Evolutionary conservation across 2,329 filamentous ascomycete species (phyloP).

Genomic region (Colletotrichum sp.): DNA sequence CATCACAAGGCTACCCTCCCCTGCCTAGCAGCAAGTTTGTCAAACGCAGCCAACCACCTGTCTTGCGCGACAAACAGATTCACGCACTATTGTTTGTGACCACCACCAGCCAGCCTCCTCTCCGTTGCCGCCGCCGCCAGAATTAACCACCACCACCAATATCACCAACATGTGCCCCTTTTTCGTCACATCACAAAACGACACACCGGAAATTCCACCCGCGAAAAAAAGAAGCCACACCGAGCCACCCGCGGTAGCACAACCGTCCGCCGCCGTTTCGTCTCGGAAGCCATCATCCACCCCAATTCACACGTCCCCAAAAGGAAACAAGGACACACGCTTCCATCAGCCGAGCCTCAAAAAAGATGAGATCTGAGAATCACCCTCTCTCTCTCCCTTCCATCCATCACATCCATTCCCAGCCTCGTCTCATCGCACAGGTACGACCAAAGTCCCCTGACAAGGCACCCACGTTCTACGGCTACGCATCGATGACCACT

Average conservation of each 20-base stretch:
- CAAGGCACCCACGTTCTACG: neutral
- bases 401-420: neutral
- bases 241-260: neutral
- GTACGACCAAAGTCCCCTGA: neutral
- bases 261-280: constrained; percentile 1
- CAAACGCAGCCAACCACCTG: neutral
- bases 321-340: neutral
- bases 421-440: neutral
- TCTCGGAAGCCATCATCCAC: neutral
- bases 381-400: neutral
- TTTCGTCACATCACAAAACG: neutral
- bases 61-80: neutral
- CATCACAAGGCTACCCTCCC: neutral
- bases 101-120: neutral
- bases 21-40: neutral
- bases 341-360: neutral
- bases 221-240: neutral
- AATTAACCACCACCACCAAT: neutral
- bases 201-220: neutral
- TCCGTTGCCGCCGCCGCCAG: neutral
- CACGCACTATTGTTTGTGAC: neutral
- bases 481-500: neutral
- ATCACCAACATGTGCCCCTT: neutral
- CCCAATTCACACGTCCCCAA: neutral
- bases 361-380: neutral